Conservation (phyloP, 495 filamentous ascomycete genomes). For the Schizothecium vesticola region DNA sequence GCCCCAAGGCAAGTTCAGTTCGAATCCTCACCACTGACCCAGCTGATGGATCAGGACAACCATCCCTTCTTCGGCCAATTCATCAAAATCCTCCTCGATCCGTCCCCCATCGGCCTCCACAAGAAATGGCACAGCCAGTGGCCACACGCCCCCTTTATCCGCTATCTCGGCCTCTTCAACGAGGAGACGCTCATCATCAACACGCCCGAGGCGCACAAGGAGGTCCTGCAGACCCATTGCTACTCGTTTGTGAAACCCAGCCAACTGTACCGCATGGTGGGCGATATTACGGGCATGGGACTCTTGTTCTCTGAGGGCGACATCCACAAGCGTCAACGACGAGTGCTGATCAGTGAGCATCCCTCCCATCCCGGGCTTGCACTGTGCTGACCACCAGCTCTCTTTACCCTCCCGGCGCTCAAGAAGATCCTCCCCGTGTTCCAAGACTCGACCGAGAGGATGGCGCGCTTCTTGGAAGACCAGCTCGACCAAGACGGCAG, state of each 20-base stretch:
- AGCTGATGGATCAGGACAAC: not conserved
- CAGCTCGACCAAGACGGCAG: not conserved
- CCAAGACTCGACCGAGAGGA: not conserved
- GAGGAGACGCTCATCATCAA: constrained; percentile 24
- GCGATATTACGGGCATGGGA: constrained; percentile 23
- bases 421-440: not conserved
- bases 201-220: constrained; percentile 24
- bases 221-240: constrained; percentile 24
- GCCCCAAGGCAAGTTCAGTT: not conserved
- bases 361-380: no score
- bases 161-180: constrained; percentile 24
- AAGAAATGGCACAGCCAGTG: constrained; percentile 1
- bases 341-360: constrained; percentile 1
- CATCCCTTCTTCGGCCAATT: not conserved
- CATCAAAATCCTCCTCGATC: not conserved
- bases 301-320: constrained; percentile 26
- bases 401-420: not conserved
- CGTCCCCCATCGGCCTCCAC: constrained; percentile 8
- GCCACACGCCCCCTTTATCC: constrained; percentile 23
- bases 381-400: not conserved
- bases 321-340: constrained; percentile 22
- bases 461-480: not conserved
- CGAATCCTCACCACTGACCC: not conserved
- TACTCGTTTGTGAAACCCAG: constrained; percentile 26
- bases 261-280: constrained; percentile 17